Evolutionary conservation across 345 rosid genomes (phyloP), one percentile per base, ranked within the genome.

Genomic region (Geranium rotundifolium): DNA sequence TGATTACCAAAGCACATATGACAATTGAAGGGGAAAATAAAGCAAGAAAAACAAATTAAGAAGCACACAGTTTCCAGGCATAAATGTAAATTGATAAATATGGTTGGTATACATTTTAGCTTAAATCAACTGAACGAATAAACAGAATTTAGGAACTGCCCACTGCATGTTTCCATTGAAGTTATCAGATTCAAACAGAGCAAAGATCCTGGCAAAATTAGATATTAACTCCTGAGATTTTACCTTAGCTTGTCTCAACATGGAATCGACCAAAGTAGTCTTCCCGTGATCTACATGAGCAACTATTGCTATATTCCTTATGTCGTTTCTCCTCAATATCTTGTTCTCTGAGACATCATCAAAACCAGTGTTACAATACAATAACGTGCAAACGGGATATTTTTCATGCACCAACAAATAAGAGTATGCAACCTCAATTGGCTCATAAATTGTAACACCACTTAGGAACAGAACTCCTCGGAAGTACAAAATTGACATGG

Each of bases 271-370:
- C 82, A 92, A 72, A 71, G 98, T 92, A 1, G 98, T 92, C 80
- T 92, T 92, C 1, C 98, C 98, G 67, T 92, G 98, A 76, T 92
- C 98, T 50, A 92, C 98, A 67, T 89, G 98, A 55, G 98, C 98
- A 58, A 92, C 95, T 34, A 92, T 92, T 52, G 98, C 98, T 68
- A 89, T 85, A 60, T 89, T 92, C 84, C 98, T 79, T 73, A 92
- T 73, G 64, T 89, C 87, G 5, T 80, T 41, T 73, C 96, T 85
- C 82, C 93, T 85, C 73, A 67, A 81, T 60, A 89, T 82, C 88
- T 81, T 86, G 79, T 79, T 83, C 80, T 82, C 98, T 85, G 70
- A 13, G 29, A 16, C 67, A 79, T 55, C 60, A 64, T 16, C 62
- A 75, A 46, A 46, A 46, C 52, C 12, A 14, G 12, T 9, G 12